Evolutionary conservation across 176 grass and related monocot species (phyloP).

Genomic region (Rhipidocladum racemiflorum): DNA sequence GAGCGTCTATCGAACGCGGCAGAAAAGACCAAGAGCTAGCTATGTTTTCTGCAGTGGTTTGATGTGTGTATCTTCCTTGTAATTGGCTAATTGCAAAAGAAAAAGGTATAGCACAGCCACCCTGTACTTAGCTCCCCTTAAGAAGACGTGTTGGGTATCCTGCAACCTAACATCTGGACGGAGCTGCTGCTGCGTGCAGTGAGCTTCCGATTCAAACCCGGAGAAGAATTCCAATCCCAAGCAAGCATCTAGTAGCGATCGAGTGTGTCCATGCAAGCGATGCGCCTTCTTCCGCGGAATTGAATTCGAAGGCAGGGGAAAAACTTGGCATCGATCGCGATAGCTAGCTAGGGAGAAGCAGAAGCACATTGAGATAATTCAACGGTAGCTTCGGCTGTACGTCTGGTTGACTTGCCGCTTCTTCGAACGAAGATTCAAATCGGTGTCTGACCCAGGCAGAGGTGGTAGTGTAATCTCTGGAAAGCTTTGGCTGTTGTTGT

Average conservation of each 20-base stretch:
- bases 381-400: constrained; percentile 4
- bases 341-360: background rate
- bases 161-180: background rate
- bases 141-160: background rate
- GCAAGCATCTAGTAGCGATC: background rate
- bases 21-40: too few relatives aligned
- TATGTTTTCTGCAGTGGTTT: too few relatives aligned
- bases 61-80: too few relatives aligned
- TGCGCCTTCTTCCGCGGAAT: background rate
- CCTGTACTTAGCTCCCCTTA: background rate
- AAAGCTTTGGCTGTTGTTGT: background rate
- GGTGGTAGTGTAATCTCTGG: background rate
- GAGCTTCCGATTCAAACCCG: background rate
- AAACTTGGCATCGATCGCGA: background rate
- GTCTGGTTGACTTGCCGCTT: constrained; percentile 6
- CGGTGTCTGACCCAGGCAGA: background rate
- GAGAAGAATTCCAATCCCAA: background rate
- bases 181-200: background rate
- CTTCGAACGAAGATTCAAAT: background rate
- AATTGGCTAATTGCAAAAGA: too few relatives aligned
- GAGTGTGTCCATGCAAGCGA: background rate
- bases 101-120: too few relatives aligned
- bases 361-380: background rate
- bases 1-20: too few relatives aligned
- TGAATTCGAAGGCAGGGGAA: background rate